Evolutionary conservation across 805 yeast genomes (phyloP).

Genomic region (Zygosaccharomyces bisporus): DNA sequence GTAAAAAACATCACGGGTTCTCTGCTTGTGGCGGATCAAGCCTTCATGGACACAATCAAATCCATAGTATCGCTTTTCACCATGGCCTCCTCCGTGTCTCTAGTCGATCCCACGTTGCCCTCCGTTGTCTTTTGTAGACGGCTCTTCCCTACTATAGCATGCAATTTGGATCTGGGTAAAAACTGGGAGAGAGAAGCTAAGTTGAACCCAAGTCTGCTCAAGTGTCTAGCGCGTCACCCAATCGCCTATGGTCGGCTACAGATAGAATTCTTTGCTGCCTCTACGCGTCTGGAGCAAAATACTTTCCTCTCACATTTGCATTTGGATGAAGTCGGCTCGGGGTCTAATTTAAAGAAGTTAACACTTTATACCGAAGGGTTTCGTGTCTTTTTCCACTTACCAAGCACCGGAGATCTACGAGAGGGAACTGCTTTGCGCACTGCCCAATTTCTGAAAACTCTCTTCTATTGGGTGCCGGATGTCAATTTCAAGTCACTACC

Average conservation of each 20-base stretch:
- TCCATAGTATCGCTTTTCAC: slow-evolving; percentile 21
- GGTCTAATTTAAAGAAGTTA: slow-evolving; percentile 24
- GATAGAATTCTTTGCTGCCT: slow-evolving; percentile 33
- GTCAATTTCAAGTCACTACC: slow-evolving; percentile 25
- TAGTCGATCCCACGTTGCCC: slow-evolving; percentile 15
- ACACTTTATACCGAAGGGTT: slow-evolving; percentile 39
- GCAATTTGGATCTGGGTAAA: slow-evolving; percentile 23
- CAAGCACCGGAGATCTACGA: slow-evolving; percentile 26
- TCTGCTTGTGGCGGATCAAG: slow-evolving; percentile 24
- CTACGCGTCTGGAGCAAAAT: slow-evolving; percentile 33
- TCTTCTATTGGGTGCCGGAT: slow-evolving; percentile 30
- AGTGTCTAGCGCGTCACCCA: slow-evolving; percentile 20
- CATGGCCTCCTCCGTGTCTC: slow-evolving; percentile 22
- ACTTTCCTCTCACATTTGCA: slow-evolving; percentile 30
- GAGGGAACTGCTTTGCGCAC: slow-evolving; percentile 28
- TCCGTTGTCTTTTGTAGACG: slow-evolving; percentile 23
- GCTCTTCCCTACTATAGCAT: slow-evolving; percentile 20
- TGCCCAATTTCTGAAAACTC: slow-evolving; percentile 33
- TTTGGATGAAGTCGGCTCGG: slow-evolving; percentile 15
- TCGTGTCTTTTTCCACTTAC: slow-evolving; percentile 34
- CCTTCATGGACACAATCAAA: slow-evolving; percentile 27
- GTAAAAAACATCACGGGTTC: slow-evolving; percentile 30
- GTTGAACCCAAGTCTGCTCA: slow-evolving; percentile 17
- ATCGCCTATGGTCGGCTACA: slow-evolving; percentile 22
- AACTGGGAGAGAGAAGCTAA: slow-evolving; percentile 21